A percentile compares a stretch with the other conserved stretches of the same genome.
phyloP scores from a whole-genome alignment of 2,329 filamentous ascomycete species.

The Pestalotiopsis sp. region DNA sequence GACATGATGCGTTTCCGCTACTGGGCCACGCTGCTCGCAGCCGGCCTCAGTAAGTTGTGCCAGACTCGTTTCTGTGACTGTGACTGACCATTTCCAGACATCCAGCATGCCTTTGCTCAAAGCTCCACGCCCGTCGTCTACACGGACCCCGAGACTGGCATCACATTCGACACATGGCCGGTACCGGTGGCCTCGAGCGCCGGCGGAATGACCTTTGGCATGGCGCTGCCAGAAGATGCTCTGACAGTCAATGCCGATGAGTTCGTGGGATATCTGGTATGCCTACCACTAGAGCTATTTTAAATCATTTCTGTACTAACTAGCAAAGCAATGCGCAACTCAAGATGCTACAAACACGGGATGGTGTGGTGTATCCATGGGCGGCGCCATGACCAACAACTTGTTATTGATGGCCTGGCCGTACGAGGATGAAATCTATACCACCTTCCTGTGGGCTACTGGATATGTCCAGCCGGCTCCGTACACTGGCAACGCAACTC shows the following conservation, averaged over 20 bases:
- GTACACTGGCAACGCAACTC: slow-evolving; percentile 63
- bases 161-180: slow-evolving; percentile 54
- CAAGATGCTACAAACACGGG: slow-evolving; percentile 49
- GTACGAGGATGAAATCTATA: slow-evolving; percentile 53
- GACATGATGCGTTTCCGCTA: slow-evolving; percentile 4
- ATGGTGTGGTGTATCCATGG: slow-evolving; percentile 61
- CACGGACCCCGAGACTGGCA: slow-evolving; percentile 43
- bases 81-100: slow-evolving; percentile 8
- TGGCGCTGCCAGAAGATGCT: slow-evolving; percentile 55
- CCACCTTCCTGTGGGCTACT: slow-evolving; percentile 58
- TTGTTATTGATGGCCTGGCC: slow-evolving; percentile 63
- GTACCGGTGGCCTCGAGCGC: slow-evolving; percentile 37
- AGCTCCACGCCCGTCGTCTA: slow-evolving; percentile 11
- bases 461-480: slow-evolving; percentile 61
- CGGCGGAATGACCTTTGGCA: slow-evolving; percentile 54
- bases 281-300: slow-evolving; percentile 18
- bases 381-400: slow-evolving; percentile 58
- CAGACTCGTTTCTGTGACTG: neutral
- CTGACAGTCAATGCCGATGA: slow-evolving; percentile 51
- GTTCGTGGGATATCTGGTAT: slow-evolving; percentile 62
- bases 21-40: slow-evolving; percentile 8
- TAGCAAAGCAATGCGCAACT: slow-evolving; percentile 45
- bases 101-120: slow-evolving; percentile 14
- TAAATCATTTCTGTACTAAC: slow-evolving; percentile 14
- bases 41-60: neutral